These are phyloP conservation scores for Durio zibethinus DNA, from an alignment of 345 rosid genomes.

Conservation along the genomic window DNA sequence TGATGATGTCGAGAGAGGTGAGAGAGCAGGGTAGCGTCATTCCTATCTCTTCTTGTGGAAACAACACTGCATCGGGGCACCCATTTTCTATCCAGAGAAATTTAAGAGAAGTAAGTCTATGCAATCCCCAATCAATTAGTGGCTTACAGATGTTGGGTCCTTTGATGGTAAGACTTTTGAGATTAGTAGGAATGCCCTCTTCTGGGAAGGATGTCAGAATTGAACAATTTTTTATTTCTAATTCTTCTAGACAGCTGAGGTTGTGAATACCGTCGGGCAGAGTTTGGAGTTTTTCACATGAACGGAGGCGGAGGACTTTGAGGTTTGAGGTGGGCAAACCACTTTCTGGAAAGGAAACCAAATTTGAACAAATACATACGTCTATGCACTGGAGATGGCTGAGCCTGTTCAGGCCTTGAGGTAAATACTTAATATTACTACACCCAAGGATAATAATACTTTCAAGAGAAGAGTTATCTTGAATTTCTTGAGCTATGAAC, in stretches of 20 bases:
- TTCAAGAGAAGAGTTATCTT: background rate
- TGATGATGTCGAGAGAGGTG: background rate
- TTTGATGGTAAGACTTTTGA: too few relatives aligned
- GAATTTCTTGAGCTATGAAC: too few relatives aligned
- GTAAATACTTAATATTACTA: background rate
- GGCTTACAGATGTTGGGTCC: too few relatives aligned
- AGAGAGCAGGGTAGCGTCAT: background rate
- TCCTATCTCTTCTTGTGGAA: background rate
- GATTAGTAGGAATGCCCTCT: too few relatives aligned
- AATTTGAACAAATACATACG: background rate
- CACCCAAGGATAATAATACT: rapidly evolving
- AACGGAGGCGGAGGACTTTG: too few relatives aligned
- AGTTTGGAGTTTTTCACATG: background rate
- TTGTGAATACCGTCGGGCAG: background rate
- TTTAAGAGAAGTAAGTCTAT: too few relatives aligned
- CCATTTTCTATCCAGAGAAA: too few relatives aligned
- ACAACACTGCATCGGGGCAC: too few relatives aligned
- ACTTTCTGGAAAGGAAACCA: background rate
- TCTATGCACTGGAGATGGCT: background rate
- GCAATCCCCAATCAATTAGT: too few relatives aligned
- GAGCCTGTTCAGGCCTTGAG: background rate
- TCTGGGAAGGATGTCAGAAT: too few relatives aligned
- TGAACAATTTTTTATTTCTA: too few relatives aligned
- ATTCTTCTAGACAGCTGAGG: too few relatives aligned
- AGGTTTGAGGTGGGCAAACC: background rate